Conservation (phyloP, 2,329 filamentous ascomycete species). For the Pyricularia sp. region DNA sequence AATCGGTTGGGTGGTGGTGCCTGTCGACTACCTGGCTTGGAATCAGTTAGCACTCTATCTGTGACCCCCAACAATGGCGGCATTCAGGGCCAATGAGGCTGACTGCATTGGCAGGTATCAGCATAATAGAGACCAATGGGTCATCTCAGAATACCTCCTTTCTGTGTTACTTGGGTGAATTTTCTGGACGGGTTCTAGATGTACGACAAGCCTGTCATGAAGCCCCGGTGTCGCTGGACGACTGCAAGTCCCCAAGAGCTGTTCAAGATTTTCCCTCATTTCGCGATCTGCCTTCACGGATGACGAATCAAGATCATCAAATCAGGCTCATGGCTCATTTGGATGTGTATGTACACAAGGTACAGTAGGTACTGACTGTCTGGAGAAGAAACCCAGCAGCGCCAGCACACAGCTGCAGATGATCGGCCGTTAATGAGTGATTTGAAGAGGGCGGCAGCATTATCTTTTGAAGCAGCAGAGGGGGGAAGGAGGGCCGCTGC, state of each 20-base stretch:
- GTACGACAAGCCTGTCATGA: background rate
- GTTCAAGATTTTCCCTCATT: background rate
- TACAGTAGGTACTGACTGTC: background rate
- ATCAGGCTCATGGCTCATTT: background rate
- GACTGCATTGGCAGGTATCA: background rate
- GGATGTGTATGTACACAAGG: too few relatives aligned
- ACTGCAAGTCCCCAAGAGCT: background rate
- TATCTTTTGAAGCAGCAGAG: background rate
- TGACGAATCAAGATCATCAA: background rate
- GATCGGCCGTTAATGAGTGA: background rate
- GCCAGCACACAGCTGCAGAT: background rate
- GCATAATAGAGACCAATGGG: background rate
- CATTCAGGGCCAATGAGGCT: background rate
- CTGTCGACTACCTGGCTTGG: background rate
- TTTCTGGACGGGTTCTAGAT: background rate
- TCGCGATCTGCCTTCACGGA: background rate
- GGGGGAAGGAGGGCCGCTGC: background rate
- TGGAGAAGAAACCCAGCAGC: background rate
- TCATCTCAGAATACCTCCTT: background rate
- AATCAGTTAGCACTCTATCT: background rate
- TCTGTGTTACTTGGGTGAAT: background rate
- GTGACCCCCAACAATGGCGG: background rate
- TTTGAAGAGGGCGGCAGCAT: background rate
- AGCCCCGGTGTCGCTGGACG: background rate
- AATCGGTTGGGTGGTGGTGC: background rate